Evolutionary conservation across 139 green algal species (phyloP).

Genomic region (Pseudopediastrum boryanum): DNA sequence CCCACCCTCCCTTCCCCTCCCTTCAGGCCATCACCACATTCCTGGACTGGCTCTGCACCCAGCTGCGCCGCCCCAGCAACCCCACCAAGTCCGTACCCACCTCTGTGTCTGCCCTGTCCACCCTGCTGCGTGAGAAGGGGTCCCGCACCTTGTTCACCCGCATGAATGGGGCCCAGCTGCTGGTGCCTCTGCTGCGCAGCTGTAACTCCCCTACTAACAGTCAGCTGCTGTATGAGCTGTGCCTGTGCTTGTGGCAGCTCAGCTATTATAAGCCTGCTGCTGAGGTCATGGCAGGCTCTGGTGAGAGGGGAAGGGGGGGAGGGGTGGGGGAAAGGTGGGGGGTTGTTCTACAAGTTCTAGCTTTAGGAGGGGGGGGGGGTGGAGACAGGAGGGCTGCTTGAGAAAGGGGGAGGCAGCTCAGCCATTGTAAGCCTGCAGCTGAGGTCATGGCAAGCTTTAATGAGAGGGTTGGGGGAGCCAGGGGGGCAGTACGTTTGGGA

Average conservation of each 20-base stretch:
- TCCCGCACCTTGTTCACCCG: slow-evolving; percentile 71
- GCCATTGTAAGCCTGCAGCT: too few relatives aligned
- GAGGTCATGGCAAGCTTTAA: too few relatives aligned
- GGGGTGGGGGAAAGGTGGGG: neutral
- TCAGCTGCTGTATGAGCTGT: slow-evolving; percentile 95
- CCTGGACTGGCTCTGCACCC: slow-evolving; percentile 85
- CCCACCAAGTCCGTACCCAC: slow-evolving; percentile 55
- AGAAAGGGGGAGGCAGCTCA: too few relatives aligned
- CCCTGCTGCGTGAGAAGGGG: slow-evolving; percentile 78
- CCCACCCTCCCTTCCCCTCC: neutral
- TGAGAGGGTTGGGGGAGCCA: too few relatives aligned
- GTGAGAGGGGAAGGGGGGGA: neutral
- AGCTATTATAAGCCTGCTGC: slow-evolving; percentile 76
- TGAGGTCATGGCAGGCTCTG: slow-evolving; percentile 58
- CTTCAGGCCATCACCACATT: slow-evolving; percentile 64
- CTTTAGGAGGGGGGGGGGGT: neutral
- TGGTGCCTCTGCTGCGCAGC: slow-evolving; percentile 71
- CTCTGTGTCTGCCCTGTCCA: slow-evolving; percentile 67
- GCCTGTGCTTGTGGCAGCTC: slow-evolving; percentile 92
- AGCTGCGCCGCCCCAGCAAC: slow-evolving; percentile 84
- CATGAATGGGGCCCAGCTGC: slow-evolving; percentile 61
- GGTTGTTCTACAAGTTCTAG: too few relatives aligned
- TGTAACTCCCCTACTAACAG: slow-evolving; percentile 61
- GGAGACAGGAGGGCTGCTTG: neutral
- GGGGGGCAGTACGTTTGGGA: too few relatives aligned